A percentile compares a stretch with the other conserved stretches of the same genome.
Evolutionary conservation across 371 early-diverging fungal species (phyloP).

Genomic region (Syncephalastrum monosporum): DNA sequence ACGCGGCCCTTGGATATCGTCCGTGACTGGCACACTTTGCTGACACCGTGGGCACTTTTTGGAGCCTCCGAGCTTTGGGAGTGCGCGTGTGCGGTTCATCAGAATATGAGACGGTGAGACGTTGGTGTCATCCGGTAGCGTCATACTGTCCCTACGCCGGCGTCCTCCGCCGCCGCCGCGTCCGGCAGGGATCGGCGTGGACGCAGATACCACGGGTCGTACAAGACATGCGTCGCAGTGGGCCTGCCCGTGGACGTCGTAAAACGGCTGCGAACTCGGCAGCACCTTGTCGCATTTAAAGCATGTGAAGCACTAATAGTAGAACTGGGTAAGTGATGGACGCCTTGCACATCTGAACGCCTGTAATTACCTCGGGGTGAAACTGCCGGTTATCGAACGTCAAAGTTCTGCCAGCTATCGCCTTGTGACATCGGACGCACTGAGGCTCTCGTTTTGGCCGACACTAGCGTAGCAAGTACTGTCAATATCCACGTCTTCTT

Average conservation of each 20-base stretch:
- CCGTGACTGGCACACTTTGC: conserved; percentile 46
- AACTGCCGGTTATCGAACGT: not conserved
- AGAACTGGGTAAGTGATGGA: too few species aligned
- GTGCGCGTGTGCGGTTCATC: conserved; percentile 5
- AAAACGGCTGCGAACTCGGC: not conserved
- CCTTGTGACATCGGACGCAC: not conserved
- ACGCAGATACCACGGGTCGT: not conserved
- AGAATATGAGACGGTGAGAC: conserved; percentile 5
- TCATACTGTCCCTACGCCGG: not conserved
- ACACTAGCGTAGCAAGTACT: too few species aligned
- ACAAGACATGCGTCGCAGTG: conserved; percentile 1
- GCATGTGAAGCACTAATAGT: not conserved
- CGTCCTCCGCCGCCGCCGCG: conserved; percentile 1
- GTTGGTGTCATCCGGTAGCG: too few species aligned
- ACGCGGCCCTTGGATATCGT: conserved; percentile 51
- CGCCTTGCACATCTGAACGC: too few species aligned
- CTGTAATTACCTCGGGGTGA: too few species aligned
- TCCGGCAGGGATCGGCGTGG: conserved; percentile 6
- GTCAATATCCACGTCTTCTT: not conserved
- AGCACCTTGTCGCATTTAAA: not conserved
- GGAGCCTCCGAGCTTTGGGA: conserved; percentile 49
- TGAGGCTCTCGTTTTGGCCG: not conserved
- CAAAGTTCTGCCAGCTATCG: not conserved
- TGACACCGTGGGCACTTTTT: conserved; percentile 51
- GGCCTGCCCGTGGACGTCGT: not conserved